phyloP scores from a whole-genome alignment of 2,329 filamentous ascomycete genomes.

The Hymenoscyphus linearis region DNA sequence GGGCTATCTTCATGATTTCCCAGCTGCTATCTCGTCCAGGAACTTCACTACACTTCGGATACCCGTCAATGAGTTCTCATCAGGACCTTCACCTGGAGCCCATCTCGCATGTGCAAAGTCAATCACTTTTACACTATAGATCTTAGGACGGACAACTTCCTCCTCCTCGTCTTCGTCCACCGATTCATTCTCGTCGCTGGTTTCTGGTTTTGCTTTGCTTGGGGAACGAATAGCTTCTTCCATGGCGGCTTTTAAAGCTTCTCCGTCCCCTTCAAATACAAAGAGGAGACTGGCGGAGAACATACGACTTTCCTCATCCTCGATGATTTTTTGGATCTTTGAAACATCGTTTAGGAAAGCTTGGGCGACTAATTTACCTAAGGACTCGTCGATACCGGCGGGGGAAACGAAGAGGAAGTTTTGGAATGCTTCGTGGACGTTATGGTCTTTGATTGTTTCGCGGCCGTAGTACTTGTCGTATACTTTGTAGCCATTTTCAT shows the following conservation, averaged over 20 bases:
- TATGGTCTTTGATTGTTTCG: conserved; percentile 45
- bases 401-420: conserved; percentile 53
- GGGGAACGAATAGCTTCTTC: conserved; percentile 32
- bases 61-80: conserved; percentile 76
- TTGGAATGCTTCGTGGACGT: conserved; percentile 49
- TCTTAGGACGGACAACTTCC: conserved; percentile 51
- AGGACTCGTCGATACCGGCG: conserved; percentile 54
- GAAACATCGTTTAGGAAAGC: conserved; percentile 50
- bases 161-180: conserved; percentile 38
- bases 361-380: conserved; percentile 50
- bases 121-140: conserved; percentile 81
- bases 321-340: conserved; percentile 48
- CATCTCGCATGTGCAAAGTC: conserved; percentile 91
- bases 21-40: conserved; percentile 41
- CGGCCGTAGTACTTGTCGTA: conserved; percentile 62
- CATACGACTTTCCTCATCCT: conserved; percentile 55
- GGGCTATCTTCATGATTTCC: conserved; percentile 39
- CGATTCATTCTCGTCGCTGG: conserved; percentile 29
- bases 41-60: conserved; percentile 67
- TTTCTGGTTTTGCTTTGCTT: conserved; percentile 19
- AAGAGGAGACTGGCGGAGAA: conserved; percentile 53
- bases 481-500: conserved; percentile 49
- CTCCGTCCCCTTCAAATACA: conserved; percentile 59
- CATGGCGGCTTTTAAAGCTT: conserved; percentile 39
- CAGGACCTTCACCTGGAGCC: conserved; percentile 74